Base-by-base conservation (phyloP, 2,329 filamentous ascomycete genomes). In the Apiospora rasikravindrae region DNA sequence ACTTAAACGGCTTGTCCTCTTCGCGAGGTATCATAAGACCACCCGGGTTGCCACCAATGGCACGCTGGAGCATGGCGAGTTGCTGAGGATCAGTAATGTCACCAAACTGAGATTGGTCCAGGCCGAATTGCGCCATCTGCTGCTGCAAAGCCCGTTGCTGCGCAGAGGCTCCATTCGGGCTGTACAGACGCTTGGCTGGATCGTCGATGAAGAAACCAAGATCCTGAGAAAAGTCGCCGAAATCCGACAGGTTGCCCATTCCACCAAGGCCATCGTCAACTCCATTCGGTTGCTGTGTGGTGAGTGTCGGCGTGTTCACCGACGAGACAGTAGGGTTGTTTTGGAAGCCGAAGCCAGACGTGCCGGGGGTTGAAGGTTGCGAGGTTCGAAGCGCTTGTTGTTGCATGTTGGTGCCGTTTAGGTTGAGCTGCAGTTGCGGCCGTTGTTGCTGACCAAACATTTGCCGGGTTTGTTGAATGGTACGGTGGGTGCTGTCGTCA, bases 241-340 rank as follows among this genome's bases (percentile, higher is more conserved):
- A 86, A 76, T 90, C 91, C 44, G 87, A 87, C 73, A 93, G 84
- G 67, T 88, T 85, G 81, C 87, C 83, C 76, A 85, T 88, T 83
- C 89, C 87, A 11, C 85, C 85, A 83, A 91, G 88, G 47, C 88
- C 89, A 75, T 94, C 92, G 69, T 97, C 94, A 74, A 95, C 87
- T 77, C 95, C 92, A 33, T 85, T 82, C 26, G 89, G 88, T 45
- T 93, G 92, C 75, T 95, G 92, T 0, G 94, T 94, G 73, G 93
- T 93, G 72, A 98, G 88, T 0, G 95, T 97, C 0, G 96, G 96
- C 0, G 96, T 98, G 82, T 98, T 98, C 71, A 98, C 96, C 4
- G 95, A 98, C 3, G 96, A 99, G 24, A 98, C 96, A 0, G 95
- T 98, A 22, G 96, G 96, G 81, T 98, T 98, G 81, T 97, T 94